Percentiles rank a stretch among this genome's conserved stretches.
Conservation (phyloP, 768 basidiomycete genomes). For the Naganishia antarctica region DNA sequence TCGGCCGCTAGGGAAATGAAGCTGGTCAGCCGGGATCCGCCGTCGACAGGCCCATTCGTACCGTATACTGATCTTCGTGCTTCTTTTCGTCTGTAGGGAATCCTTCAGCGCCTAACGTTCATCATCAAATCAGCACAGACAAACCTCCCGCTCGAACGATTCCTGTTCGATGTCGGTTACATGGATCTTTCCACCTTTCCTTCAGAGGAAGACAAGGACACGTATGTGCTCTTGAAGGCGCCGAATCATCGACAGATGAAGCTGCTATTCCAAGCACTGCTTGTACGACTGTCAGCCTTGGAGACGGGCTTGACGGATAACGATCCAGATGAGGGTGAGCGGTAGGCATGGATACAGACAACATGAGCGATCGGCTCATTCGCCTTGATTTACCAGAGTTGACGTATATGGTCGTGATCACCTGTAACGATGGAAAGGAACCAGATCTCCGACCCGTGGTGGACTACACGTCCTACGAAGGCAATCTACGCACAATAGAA, state of each 20-base stretch:
- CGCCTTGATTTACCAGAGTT: constrained; percentile 54
- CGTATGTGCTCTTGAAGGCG: constrained; percentile 21
- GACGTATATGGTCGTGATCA: constrained; percentile 77
- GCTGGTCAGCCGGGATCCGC: constrained; percentile 52
- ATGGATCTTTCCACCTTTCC: constrained; percentile 52
- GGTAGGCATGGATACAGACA: too few relatives aligned
- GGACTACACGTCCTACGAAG: constrained; percentile 33
- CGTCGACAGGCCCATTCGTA: neutral
- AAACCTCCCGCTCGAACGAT: constrained; percentile 78
- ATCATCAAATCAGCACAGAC: constrained; percentile 72
- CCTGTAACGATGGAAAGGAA: constrained; percentile 64
- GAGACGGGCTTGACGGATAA: constrained; percentile 41
- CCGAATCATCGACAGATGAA: constrained; percentile 41
- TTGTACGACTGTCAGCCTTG: constrained; percentile 40
- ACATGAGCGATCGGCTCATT: neutral
- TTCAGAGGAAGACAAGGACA: constrained; percentile 27
- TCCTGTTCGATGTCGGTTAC: constrained; percentile 77
- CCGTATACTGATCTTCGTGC: neutral
- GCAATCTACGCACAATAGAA: constrained; percentile 9
- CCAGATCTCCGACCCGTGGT: constrained; percentile 49
- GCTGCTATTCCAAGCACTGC: constrained; percentile 41
- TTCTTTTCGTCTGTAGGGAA: constrained; percentile 55
- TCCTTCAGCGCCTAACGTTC: constrained; percentile 70
- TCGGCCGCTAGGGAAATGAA: constrained; percentile 73
- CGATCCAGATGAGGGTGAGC: constrained; percentile 64